Evolutionary conservation across 1,284 basidiomycete species (phyloP).

Genomic region (Tetrapyrgos nigripes): DNA sequence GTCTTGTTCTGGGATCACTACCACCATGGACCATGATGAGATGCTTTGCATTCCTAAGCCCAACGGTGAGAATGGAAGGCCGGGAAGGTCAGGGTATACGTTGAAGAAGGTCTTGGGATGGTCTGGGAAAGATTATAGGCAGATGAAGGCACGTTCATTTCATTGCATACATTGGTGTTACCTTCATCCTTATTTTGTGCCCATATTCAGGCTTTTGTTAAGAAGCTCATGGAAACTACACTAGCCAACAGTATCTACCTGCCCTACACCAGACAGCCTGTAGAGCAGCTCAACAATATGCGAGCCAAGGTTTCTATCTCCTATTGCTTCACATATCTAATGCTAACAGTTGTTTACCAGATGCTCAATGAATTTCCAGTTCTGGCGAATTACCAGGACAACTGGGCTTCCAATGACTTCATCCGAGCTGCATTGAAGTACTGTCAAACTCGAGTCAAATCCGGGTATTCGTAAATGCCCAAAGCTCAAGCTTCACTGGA

Average conservation of each 20-base stretch:
- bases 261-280: background rate
- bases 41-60: slow-evolving; percentile 1
- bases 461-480: no score
- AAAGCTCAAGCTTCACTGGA: no score
- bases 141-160: background rate
- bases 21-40: background rate
- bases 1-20: background rate
- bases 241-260: background rate
- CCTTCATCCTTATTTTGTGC: background rate
- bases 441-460: no score
- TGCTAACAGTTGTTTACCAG: background rate
- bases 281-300: background rate
- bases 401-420: background rate
- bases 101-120: background rate
- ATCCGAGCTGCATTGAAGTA: background rate
- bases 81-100: slow-evolving; percentile 1
- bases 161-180: no score
- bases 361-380: background rate
- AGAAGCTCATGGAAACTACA: background rate
- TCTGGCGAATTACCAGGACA: background rate
- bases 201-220: background rate
- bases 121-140: background rate
- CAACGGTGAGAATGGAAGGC: slow-evolving; percentile 3
- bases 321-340: background rate
- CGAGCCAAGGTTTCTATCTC: background rate